Evolutionary conservation across 371 early-diverging fungal species (phyloP), one percentile per base, ranked within the genome.

Genomic region (Nematocida sp.): DNA sequence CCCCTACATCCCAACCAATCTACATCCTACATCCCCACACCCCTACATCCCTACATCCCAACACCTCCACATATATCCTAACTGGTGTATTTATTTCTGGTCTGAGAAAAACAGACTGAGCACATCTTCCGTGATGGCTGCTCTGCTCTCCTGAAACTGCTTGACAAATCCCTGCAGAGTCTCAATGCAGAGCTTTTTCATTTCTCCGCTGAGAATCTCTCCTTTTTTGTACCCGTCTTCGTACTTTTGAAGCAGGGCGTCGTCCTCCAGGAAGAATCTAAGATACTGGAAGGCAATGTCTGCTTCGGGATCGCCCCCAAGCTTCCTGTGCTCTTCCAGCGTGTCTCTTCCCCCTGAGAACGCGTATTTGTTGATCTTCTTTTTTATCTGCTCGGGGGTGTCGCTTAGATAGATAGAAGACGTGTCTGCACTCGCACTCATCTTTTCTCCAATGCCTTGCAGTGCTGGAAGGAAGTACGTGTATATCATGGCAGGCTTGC

Each of bases 201-300:
- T 86, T 57, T 91, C 91, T 46, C 91, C 90, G 2, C 93, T 91
- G 70, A 88, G 85, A 82, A 98, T 83, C 51, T 87, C 89, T 66
- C 98, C 98, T 41, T 87, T 86, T 49, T 86, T 85, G 83, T 98
- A 98, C 15, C 84, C 79, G 81, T 55, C 49, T 29, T 52, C 43
- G 82, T 86, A 49, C 82, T 78, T 31, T n/a, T 82, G 85, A 32
- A 99, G 80, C 80, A 93, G 92, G 43, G 86, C 90, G 82, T 95
- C 96, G 83, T 94, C 92, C 3, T 96, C 94, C 79, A 93, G 77
- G 85, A 99, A 96, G 89, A 93, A 93, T 49, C 86, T 87, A 58
- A 98, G 82, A 83, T 95, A 98, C 84, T 94, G 94, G 86, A 88
- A 98, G 11, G 92, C 80, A 7, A 96, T 91, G 83, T 98, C 99